Conservation (phyloP, 495 filamentous ascomycete genomes). For the Chaetomium cochliodes region DNA sequence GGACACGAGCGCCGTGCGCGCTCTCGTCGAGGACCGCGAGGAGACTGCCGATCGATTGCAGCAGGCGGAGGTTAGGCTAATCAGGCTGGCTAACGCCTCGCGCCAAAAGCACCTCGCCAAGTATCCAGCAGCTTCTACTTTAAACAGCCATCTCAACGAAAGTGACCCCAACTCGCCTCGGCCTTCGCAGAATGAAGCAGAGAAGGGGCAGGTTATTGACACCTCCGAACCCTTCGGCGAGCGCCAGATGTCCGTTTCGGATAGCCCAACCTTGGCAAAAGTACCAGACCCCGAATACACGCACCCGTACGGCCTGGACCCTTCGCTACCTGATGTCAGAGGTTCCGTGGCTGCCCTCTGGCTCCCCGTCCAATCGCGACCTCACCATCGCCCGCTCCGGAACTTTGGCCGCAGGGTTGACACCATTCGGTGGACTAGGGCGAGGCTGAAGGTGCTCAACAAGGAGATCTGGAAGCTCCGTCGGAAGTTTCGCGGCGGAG, state of each 20-base stretch:
- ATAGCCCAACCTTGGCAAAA: conserved; percentile 23
- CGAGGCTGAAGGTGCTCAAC: conserved; percentile 70
- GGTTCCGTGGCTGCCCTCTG: conserved; percentile 77
- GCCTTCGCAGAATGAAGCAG: conserved; percentile 21
- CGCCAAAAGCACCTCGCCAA: conserved; percentile 49
- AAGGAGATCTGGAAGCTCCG: conserved; percentile 64
- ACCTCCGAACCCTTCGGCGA: conserved; percentile 23
- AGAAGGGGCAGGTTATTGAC: conserved; percentile 27
- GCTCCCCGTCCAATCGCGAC: conserved; percentile 62
- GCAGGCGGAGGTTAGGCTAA: conserved; percentile 63
- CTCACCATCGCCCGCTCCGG: conserved; percentile 50
- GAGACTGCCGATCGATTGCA: conserved; percentile 61
- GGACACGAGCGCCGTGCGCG: conserved; percentile 55
- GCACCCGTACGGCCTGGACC: conserved; percentile 43
- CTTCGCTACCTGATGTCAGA: conserved; percentile 42
- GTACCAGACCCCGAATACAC: conserved; percentile 30
- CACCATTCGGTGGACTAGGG: conserved; percentile 80
- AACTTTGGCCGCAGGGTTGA: conserved; percentile 64
- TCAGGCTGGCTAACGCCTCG: conserved; percentile 57
- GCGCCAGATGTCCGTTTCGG: conserved; percentile 25
- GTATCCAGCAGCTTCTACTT: conserved; percentile 39
- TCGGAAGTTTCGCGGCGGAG: conserved; percentile 47
- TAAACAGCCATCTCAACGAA: conserved; percentile 13
- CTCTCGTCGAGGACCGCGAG: conserved; percentile 60
- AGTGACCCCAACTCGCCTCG: neutral